Evolutionary conservation across 2,329 filamentous ascomycete species (phyloP), one percentile per base, ranked within the genome.

Genomic region (Fusarium sp.): DNA sequence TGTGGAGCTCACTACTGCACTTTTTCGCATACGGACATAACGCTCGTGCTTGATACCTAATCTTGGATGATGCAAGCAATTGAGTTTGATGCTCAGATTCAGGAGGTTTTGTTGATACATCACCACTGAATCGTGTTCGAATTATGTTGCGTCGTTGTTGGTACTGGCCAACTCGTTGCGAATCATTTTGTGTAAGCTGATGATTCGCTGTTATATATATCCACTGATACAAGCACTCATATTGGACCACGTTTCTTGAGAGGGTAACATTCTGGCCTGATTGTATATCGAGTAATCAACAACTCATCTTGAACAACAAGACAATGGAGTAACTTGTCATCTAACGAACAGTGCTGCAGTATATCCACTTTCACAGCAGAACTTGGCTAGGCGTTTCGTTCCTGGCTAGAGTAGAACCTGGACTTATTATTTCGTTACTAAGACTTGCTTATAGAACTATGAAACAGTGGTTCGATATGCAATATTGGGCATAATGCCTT

Each of bases 11-110:
- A 16, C 51, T 59, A 34, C 34, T 34, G 41, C 46, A 44, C 40
- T 52, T 58, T 50, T 66, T 61, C 33, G 18, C 50, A 40, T 61
- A 51, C 54, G 34, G 58, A 38, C 41, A 55, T 37, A 61, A 56
- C 36, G n/a, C 33, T 52, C 47, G 50, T 36, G 9, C 26, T n/a
- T 37, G 28, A 15, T 28, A 47, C 16, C 34, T n/a, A n/a, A 11
- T 33, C 20, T 47, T 18, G 20, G 31, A 33, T 23, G 23, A n/a
- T 11, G 23, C 20, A 18, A 36, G 13, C 8, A 45, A 16, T 20
- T 36, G 26, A 36, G 8, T 33, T 38, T 12, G 15, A 13, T 18
- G 20, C n/a, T 8, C 6, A 18, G 36, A 30, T 10, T 10, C 18
- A 38, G 34, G 13, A 38, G n/a, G 15, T 23, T 13, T 16, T 30